Evolutionary conservation across 2,329 filamentous ascomycete genomes (phyloP), one percentile per base, ranked within the genome.

Genomic region (Neonectria magnoliae): DNA sequence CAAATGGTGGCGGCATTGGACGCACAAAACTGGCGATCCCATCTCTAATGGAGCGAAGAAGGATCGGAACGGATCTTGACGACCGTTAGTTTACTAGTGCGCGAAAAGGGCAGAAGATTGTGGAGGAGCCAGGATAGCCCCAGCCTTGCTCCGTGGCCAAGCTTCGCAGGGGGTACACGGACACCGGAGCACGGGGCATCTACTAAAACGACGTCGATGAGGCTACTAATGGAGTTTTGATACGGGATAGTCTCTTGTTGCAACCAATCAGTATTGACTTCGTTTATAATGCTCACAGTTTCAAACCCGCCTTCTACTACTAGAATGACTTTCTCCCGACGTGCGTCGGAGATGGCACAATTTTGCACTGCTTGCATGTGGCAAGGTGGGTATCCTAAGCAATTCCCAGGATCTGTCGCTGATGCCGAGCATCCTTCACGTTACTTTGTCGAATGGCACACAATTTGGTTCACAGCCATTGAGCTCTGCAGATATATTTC

Each of bases 71-170:
- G 55, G 71, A 73, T 72, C 70, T 57, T 66, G 44, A 54, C 55
- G 56, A 53, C 60, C 48, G 58, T 69, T 67, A 22, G 67, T 64
- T 67, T 63, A 62, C 65, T 73, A 73, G 71, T 69, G 61, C 65
- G 64, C 60, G 56, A 64, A 62, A 68, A 59, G 60, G 64, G 51
- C 64, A 62, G 61, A 69, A 68, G 63, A 60, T 66, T 74, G 72
- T 72, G 72, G 72, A 74, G 72, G 68, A 70, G 64, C 72, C 64
- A 73, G 72, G 72, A 68, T 74, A 69, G 68, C 72, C 72, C 72
- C 73, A 72, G 72, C 58, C 65, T 69, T 50, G 52, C 65, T 66
- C 56, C 47, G 56, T 63, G 58, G 62, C 64, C 69, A 73, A 65
- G 66, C 57, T 68, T 62, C 55, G 66, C 72, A 73, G 66, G 72